Base-by-base conservation (phyloP, 31 red algal species). In the Asparagopsis taxiformis region DNA sequence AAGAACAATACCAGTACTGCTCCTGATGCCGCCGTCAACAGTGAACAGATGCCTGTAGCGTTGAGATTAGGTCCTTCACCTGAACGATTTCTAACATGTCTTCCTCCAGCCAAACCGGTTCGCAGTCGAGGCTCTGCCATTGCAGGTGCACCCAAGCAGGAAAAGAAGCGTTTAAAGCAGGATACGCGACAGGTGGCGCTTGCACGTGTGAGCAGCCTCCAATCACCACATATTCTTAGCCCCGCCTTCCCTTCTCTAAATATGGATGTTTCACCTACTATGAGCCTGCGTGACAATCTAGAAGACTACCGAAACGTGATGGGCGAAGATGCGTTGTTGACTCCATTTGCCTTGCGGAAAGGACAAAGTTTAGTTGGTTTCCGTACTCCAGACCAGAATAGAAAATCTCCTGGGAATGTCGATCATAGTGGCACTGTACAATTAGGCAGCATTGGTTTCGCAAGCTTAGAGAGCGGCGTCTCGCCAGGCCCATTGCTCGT, bases 91-190 rank as follows among this genome's bases (percentile, higher is more conserved):
- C n/a, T n/a, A n/a, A n/a, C n/a, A n/a, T n/a, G n/a, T n/a, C n/a
- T n/a, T n/a, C n/a, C n/a, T n/a, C n/a, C n/a, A n/a, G n/a, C n/a
- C n/a, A n/a, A n/a, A n/a, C n/a, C n/a, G n/a, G n/a, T n/a, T n/a
- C n/a, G n/a, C n/a, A n/a, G n/a, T n/a, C n/a, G n/a, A n/a, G n/a
- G n/a, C n/a, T n/a, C n/a, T n/a, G n/a, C n/a, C n/a, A n/a, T n/a
- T n/a, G n/a, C n/a, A n/a, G n/a, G n/a, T n/a, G n/a, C n/a, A n/a
- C n/a, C n/a, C n/a, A n/a, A n/a, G n/a, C n/a, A n/a, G n/a, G n/a
- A n/a, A n/a, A n/a, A n/a, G n/a, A 63, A 63, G 59, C 24, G 59
- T 7, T 30, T 29, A n/a, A 63, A 63, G 59, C 28, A 63, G 34
- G 16, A 63, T 20, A 10, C 31, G 28, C 59, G n/a, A 6, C 25